Conservation (phyloP, 805 yeast species). For the Wickerhamiella alocasiicola region DNA sequence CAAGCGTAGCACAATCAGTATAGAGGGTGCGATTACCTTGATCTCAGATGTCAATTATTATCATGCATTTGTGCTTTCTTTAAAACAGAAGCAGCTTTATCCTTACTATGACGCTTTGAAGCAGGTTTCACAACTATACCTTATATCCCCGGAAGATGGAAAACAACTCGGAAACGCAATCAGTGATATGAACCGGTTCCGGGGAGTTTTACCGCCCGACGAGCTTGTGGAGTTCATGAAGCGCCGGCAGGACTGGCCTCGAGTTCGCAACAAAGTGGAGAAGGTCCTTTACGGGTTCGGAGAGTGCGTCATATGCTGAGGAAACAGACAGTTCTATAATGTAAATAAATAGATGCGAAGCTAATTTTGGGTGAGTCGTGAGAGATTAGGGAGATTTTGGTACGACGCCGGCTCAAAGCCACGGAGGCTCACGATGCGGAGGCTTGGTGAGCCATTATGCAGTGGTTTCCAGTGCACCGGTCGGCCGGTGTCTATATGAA, state of each 20-base stretch:
- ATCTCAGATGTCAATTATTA: constrained; percentile 73
- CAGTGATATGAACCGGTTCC: constrained; percentile 71
- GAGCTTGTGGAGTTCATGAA: constrained; percentile 90
- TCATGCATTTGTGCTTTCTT: constrained; percentile 48
- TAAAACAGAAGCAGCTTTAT: constrained; percentile 44
- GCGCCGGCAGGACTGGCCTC: constrained; percentile 75
- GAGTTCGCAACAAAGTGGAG: constrained; percentile 68
- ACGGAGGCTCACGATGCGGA: constrained; percentile 6
- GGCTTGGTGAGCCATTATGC: constrained; percentile 5
- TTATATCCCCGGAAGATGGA: constrained; percentile 62
- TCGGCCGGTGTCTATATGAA: constrained; percentile 10
- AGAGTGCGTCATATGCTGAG: constrained; percentile 26
- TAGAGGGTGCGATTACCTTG: constrained; percentile 68
- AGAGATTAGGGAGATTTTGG: constrained; percentile 2
- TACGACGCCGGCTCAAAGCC: constrained; percentile 7
- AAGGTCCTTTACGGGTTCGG: constrained; percentile 88
- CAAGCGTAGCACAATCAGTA: constrained; percentile 53
- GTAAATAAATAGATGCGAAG: neutral
- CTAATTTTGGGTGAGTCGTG: constrained; percentile 1
- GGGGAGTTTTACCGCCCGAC: constrained; percentile 82
- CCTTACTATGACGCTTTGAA: constrained; percentile 72
- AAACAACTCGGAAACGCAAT: constrained; percentile 74
- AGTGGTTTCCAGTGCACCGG: constrained; percentile 14
- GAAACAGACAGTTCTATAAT: neutral
- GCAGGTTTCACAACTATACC: constrained; percentile 70